Conservation (phyloP, 2,329 filamentous ascomycete genomes). For the Aspergillus sp. region DNA sequence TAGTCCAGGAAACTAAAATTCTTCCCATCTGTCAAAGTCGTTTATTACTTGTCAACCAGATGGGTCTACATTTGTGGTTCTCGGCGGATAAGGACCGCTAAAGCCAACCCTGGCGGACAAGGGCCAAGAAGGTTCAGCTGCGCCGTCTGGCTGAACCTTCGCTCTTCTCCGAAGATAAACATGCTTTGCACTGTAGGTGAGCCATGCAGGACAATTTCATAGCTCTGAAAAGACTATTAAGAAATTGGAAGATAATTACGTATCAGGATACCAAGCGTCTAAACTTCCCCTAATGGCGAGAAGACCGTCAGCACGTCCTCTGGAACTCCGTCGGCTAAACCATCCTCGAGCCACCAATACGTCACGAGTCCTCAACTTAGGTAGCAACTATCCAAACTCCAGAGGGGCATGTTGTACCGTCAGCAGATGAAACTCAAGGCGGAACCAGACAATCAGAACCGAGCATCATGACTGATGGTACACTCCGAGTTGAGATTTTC, state of each 20-base stretch:
- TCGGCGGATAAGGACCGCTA: neutral
- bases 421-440: neutral
- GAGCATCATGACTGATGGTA: neutral
- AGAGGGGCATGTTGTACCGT: neutral
- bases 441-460: neutral
- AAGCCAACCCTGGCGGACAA: neutral
- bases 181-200: neutral
- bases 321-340: neutral
- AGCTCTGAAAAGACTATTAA: neutral
- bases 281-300: neutral
- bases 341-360: neutral
- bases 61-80: neutral
- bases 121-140: conserved; percentile 2
- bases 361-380: neutral
- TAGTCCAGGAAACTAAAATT: neutral
- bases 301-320: neutral
- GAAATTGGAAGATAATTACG: neutral
- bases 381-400: neutral
- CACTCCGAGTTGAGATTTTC: too few species aligned
- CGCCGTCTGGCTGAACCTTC: neutral
- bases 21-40: neutral
- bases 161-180: conserved; percentile 5
- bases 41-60: neutral
- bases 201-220: neutral
- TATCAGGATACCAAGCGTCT: neutral